Conservation (phyloP, 1,284 basidiomycete species). For the Sporisorium reilianum region DNA sequence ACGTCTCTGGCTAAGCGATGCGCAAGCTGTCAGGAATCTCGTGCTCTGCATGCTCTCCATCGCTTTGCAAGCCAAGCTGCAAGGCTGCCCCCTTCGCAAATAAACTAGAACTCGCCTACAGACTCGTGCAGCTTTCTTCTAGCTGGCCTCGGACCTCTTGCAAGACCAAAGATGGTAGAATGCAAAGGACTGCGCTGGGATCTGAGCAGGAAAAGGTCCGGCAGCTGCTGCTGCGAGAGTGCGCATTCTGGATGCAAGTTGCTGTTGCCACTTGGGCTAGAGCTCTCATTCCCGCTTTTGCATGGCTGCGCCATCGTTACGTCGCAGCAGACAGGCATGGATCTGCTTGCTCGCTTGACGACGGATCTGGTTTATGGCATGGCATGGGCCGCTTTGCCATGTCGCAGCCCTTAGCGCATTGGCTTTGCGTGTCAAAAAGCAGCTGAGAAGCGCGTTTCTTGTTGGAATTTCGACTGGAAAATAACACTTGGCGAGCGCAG, state of each 20-base stretch:
- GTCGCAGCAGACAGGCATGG: not conserved
- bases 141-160: not conserved
- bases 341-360: not conserved
- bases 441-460: not conserved
- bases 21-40: not conserved
- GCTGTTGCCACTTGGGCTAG: not conserved
- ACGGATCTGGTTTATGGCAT: not conserved
- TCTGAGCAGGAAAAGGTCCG: not conserved
- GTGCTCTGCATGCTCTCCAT: too few species aligned
- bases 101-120: not conserved
- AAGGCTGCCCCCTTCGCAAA: slow-evolving; percentile 1
- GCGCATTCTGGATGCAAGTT: not conserved
- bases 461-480: not conserved
- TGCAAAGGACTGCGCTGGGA: too few species aligned
- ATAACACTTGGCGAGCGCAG: not conserved
- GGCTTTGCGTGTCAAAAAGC: too few species aligned
- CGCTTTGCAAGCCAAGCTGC: not conserved
- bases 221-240: not conserved
- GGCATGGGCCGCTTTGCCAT: not conserved
- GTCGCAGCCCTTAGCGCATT: too few species aligned
- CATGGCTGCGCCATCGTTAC: not conserved
- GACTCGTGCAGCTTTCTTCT: not conserved
- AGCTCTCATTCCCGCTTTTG: not conserved
- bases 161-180: not conserved
- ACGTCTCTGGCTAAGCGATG: not conserved